Percentiles rank a stretch among this genome's conserved stretches.
Conservation (phyloP, 768 basidiomycete genomes). For the Kwoniella dejecticola region DNA sequence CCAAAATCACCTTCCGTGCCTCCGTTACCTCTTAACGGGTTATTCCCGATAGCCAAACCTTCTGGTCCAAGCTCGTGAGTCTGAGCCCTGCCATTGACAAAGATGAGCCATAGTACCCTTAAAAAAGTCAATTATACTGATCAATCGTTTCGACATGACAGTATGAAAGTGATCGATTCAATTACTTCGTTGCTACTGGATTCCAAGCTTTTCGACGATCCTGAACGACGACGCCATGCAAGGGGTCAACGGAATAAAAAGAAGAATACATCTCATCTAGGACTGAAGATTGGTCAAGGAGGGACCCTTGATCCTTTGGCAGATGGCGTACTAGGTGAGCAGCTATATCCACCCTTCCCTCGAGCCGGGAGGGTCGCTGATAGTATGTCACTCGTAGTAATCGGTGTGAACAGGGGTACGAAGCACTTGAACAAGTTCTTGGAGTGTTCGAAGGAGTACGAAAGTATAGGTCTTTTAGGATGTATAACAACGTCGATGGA, state of each 20-base stretch:
- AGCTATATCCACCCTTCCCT: background rate
- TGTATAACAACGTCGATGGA: constrained; percentile 95
- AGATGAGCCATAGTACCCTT: no score
- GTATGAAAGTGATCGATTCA: constrained; percentile 81
- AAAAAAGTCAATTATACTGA: no score
- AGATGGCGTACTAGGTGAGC: constrained; percentile 84
- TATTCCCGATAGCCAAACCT: constrained; percentile 89
- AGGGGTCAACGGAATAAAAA: constrained; percentile 37
- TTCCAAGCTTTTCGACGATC: constrained; percentile 72
- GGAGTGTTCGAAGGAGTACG: constrained; percentile 93
- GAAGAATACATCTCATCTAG: constrained; percentile 62
- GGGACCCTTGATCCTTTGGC: constrained; percentile 94
- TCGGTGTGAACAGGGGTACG: constrained; percentile 86
- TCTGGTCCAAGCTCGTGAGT: constrained; percentile 76
- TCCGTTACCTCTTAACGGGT: constrained; percentile 55
- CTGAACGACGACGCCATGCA: constrained; percentile 27
- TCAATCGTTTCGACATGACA: constrained; percentile 1
- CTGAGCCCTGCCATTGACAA: no score
- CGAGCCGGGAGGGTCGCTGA: background rate
- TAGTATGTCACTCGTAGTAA: constrained; percentile 61
- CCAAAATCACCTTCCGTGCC: constrained; percentile 46
- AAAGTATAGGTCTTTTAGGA: constrained; percentile 84
- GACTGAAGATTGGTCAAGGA: constrained; percentile 62
- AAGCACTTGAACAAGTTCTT: constrained; percentile 81
- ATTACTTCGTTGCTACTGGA: constrained; percentile 75